These are phyloP conservation scores for Pilobolus umbonatus DNA, from an alignment of 192 early-diverging fungal genomes.

Conservation along the genomic window DNA sequence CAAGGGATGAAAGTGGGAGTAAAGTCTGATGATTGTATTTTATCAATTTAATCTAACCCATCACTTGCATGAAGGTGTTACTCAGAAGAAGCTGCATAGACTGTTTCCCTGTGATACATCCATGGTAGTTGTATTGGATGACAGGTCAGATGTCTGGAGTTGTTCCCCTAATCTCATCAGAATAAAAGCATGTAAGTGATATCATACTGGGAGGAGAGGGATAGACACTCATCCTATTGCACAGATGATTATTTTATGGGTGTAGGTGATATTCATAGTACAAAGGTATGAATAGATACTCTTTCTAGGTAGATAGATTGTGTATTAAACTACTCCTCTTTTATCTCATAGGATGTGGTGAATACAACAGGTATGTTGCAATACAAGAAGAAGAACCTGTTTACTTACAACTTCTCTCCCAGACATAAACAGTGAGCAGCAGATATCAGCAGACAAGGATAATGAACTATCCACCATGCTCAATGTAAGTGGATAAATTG, in stretches of 20 bases:
- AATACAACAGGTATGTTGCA: no score
- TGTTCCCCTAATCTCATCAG: conserved; percentile 87
- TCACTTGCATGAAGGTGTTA: conserved; percentile 46
- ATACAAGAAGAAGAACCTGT: no score
- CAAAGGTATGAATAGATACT: no score
- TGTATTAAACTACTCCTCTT: no score
- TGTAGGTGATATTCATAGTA: conserved; percentile 92
- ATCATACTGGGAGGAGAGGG: background rate
- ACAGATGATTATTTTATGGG: conserved; percentile 90
- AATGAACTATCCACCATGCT: conserved; percentile 50
- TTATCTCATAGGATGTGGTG: no score
- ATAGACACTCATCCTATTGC: background rate
- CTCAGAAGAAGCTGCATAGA: conserved; percentile 73
- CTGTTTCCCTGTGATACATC: conserved; percentile 92
- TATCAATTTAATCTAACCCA: background rate
- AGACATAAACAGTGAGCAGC: conserved; percentile 21
- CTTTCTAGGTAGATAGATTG: no score
- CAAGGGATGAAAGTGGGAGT: conserved; percentile 90
- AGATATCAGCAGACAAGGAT: conserved; percentile 53
- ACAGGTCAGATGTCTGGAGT: conserved; percentile 92
- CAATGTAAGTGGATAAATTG: conserved; percentile 16
- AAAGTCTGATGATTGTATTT: conserved; percentile 18
- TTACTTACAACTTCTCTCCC: no score
- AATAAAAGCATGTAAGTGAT: conserved; percentile 79
- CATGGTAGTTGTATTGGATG: conserved; percentile 96